Evolutionary conservation across 148 eudicot genomes (phyloP), one percentile per base, ranked within the genome.

Genomic region (Persicaria tinctoria): DNA sequence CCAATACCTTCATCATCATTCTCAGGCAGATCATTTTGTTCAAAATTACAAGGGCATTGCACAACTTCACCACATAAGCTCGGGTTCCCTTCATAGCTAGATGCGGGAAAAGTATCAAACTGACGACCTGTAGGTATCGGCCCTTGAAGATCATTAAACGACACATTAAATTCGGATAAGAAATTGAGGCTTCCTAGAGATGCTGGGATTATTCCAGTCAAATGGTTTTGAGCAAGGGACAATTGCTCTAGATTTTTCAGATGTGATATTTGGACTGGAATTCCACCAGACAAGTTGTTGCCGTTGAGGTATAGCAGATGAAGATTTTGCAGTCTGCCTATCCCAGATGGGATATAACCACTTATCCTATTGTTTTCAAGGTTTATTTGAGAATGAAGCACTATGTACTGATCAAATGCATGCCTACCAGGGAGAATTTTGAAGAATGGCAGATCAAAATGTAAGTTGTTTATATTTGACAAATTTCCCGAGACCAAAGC

Each of bases 271-370:
- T 90, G 82, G 46, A 79, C 78, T 4, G 98, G 98, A 68, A 93
- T 93, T 79, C 46, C 83, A 71, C 98, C 92, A 11, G 85, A 79
- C 80, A 93, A 88, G 46, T 73, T 53, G 79, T 93, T 93, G 3
- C 50, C 69, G 48, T 93, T 88, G 62, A 93, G 89, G 82, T 88
- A 88, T 64, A 93, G 73, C 70, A 78, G 79, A 47, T 89, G 90
- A 62, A 93, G 84, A 72, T 76, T 85, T 74, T 84, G 86, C 74
- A 91, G 18, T 48, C 76, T 81, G 74, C 94, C 88, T 14, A 93
- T 88, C 81, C 87, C 0, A 93, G 97, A 74, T 90, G 98, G 97
- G 68, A 93, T 84, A n/a, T 53, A 77, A 70, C 98, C 98, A 70
- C 76, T 82, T 71, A 93, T 77, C 53, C 63, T 82, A 80, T 93